A percentile compares a stretch with the other conserved stretches of the same genome.
phyloP scores from a whole-genome alignment of 2,329 filamentous ascomycete species.

The Neopestalotiopsis clavispora region DNA sequence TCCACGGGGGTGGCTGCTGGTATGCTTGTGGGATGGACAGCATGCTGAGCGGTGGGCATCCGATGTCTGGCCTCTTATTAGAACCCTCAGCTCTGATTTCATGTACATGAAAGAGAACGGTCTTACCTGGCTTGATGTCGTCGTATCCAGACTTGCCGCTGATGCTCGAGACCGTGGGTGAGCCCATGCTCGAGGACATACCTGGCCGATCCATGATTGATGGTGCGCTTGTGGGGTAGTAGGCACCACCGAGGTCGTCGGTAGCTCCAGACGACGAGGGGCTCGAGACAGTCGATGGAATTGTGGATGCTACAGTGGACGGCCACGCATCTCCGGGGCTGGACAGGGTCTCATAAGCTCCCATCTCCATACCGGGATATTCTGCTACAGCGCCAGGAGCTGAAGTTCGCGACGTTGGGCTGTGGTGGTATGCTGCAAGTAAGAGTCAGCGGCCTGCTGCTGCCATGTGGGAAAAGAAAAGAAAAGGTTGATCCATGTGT shows the following conservation, averaged over 20 bases:
- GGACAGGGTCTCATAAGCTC: conserved; percentile 44
- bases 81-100: conserved; percentile 27
- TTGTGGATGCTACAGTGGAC: conserved; percentile 46
- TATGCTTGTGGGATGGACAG: conserved; percentile 38
- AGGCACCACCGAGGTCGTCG: conserved; percentile 52
- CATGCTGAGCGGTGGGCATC: conserved; percentile 36
- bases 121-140: conserved; percentile 38
- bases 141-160: conserved; percentile 41
- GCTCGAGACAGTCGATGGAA: conserved; percentile 56
- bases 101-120: conserved; percentile 11
- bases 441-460: background rate
- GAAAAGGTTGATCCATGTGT: background rate
- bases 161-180: conserved; percentile 35
- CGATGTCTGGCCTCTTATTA: conserved; percentile 36
- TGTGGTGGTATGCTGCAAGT: conserved; percentile 28
- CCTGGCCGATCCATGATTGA: conserved; percentile 44
- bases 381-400: conserved; percentile 49
- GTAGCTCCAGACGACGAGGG: conserved; percentile 53
- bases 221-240: conserved; percentile 56
- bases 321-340: conserved; percentile 54
- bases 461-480: background rate
- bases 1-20: conserved; percentile 38
- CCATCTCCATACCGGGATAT: conserved; percentile 48
- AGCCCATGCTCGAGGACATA: conserved; percentile 33
- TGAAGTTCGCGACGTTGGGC: conserved; percentile 48